Base-by-base conservation (phyloP, 495 filamentous ascomycete species). In the Annulohypoxylon stygium region DNA sequence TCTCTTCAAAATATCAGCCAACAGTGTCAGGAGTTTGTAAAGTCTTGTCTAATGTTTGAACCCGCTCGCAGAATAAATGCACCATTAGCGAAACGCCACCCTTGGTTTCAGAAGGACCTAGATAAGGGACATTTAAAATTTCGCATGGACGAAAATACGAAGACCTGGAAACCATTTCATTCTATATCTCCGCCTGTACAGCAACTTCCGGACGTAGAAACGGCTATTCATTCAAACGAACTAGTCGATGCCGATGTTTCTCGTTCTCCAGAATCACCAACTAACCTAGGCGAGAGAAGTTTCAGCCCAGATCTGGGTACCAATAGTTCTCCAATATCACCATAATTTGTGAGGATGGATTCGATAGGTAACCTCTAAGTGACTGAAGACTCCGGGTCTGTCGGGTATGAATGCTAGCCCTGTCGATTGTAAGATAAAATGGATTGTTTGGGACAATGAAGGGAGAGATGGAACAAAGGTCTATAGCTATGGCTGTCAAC, bases 21-120 rank as follows among this genome's bases (percentile, higher is more conserved):
- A 0, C 69, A 82, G 34, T 82, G 88, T 3, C 83, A 84, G 69
- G 80, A 87, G 25, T 92, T 92, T 64, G 78, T 92, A 41, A 81
- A 74, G 12, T 78, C 76, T 20, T 84, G 91, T 25, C 81, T 93
- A 0, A 78, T 83, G 7, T 76, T 86, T 3, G 83, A 90, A 51
- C 86, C 88, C 62, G 67, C 71, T 0, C 45, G 74, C 37, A 83
- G 91, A 26, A 83, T 90, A 78, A 84, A 83, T 43, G 88, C 84
- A 4, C 81, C 80, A 10, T 73, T 89, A 78, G 89, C 89, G 4
- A 75, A 90, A 65, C 26, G 73, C 14, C 90, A 93, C 79, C 36
- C 59, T 11, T 93, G 91, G 90, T 89, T 92, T 73, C 85, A 78
- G 2, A 84, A 86, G 53, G 70, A 62, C 3, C 59, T 43, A 37